These are phyloP conservation scores for Turritis glabra DNA, from an alignment of 345 rosid genomes.

Conservation along the genomic window DNA sequence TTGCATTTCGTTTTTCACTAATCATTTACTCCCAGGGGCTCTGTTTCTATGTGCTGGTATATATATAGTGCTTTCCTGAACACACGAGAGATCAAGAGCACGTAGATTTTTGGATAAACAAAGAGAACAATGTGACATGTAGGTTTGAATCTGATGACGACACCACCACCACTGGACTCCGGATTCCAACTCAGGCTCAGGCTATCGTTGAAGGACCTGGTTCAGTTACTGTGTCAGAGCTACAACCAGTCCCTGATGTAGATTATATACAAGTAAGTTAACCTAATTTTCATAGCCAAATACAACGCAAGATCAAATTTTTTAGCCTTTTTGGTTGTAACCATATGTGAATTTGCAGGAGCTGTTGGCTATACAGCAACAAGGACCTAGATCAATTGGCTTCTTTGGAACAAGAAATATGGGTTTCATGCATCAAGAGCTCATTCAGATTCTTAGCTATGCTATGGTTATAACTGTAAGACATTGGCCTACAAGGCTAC, in stretches of 20 bases:
- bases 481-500: background rate
- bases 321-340: conserved; percentile 1
- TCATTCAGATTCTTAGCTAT: conserved; percentile 96
- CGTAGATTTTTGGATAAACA: conserved; percentile 40
- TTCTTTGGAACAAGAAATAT: conserved; percentile 93
- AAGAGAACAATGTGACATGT: conserved; percentile 47
- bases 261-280: conserved; percentile 80
- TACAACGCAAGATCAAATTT: background rate
- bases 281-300: background rate
- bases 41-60: conserved; percentile 67
- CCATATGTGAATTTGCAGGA: conserved; percentile 51
- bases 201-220: conserved; percentile 79
- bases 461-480: conserved; percentile 97
- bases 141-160: conserved; percentile 66
- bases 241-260: conserved; percentile 68
- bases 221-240: conserved; percentile 59
- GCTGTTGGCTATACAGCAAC: conserved; percentile 92
- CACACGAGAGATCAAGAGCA: conserved; percentile 51
- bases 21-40: conserved; percentile 90
- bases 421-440: conserved; percentile 99
- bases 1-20: conserved; percentile 72
- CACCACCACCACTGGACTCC: conserved; percentile 35
- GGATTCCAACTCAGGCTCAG: conserved; percentile 74
- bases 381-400: conserved; percentile 93
- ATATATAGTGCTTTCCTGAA: conserved; percentile 71